These are phyloP conservation scores for Talaromyces marneffei DNA, from an alignment of 2,329 filamentous ascomycete genomes.

Conservation along the genomic window DNA sequence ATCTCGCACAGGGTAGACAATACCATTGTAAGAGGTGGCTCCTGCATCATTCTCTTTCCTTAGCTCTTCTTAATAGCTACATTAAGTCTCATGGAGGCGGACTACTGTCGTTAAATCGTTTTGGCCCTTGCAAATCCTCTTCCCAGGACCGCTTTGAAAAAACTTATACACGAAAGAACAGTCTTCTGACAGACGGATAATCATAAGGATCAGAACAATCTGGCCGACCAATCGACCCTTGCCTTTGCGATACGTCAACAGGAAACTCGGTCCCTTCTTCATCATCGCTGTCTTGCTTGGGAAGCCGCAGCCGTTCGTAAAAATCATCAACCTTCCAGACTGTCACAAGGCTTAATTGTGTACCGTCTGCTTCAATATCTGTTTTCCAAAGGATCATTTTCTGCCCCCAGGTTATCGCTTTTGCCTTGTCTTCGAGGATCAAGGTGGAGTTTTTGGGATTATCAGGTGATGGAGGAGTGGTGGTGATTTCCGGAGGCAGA, in stretches of 20 bases:
- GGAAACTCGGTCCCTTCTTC: neutral
- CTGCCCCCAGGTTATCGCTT: neutral
- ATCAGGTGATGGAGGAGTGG: neutral
- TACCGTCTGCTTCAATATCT: neutral
- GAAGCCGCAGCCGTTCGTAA: neutral
- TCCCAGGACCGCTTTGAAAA: too few relatives aligned
- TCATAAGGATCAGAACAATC: neutral
- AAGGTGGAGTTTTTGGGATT: neutral
- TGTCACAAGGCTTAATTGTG: neutral
- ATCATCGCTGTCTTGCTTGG: neutral
- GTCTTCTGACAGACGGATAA: too few relatives aligned
- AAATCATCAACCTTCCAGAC: neutral
- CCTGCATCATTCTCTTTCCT: neutral
- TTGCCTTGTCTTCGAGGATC: neutral
- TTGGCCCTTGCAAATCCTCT: neutral
- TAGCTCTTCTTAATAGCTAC: neutral
- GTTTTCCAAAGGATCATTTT: neutral
- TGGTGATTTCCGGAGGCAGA: neutral
- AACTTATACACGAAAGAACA: too few relatives aligned
- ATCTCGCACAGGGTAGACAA: neutral
- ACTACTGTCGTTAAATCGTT: neutral
- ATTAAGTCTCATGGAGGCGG: neutral
- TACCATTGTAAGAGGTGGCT: neutral
- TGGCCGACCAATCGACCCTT: neutral
- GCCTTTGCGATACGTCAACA: neutral